A percentile compares a stretch with the other conserved stretches of the same genome.
Evolutionary conservation across 495 filamentous ascomycete genomes (phyloP).

Genomic region (Podospora pseudopauciseta): DNA sequence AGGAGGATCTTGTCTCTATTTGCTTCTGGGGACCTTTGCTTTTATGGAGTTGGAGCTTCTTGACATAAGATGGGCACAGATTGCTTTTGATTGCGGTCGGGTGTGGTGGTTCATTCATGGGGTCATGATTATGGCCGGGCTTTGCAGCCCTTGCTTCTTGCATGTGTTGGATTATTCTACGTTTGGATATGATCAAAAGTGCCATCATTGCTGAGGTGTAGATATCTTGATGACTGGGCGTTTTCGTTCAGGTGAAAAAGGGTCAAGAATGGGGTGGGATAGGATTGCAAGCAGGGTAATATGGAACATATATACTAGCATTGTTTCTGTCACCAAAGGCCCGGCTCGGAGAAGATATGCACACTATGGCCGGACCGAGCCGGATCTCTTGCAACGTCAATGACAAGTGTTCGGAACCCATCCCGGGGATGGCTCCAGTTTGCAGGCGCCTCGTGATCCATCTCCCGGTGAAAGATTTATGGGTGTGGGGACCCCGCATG

Average conservation of each 20-base stretch:
- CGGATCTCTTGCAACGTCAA: not conserved
- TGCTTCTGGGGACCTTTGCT: not conserved
- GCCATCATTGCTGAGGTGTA: not conserved
- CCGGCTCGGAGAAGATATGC: no score
- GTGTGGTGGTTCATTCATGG: not conserved
- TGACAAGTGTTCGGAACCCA: not conserved
- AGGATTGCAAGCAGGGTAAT: not conserved
- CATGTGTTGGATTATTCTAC: not conserved
- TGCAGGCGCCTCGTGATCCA: not conserved
- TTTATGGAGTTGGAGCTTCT: not conserved
- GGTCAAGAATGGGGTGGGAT: not conserved
- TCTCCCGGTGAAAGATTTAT: not conserved
- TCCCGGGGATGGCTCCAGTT: not conserved
- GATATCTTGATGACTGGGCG: not conserved
- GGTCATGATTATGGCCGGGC: not conserved
- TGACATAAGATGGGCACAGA: not conserved
- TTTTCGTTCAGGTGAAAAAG: not conserved
- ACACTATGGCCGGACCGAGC: not conserved
- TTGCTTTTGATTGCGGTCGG: not conserved
- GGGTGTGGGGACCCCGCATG: conserved; percentile 21
- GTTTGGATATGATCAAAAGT: not conserved
- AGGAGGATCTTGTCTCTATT: not conserved
- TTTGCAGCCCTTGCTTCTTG: not conserved
- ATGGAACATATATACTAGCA: not conserved
- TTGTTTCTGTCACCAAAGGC: not conserved